Percentiles rank a stretch among this genome's conserved stretches.
phyloP scores from a whole-genome alignment of 306 rosid species.

The Ammopiptanthus mongolicus region DNA sequence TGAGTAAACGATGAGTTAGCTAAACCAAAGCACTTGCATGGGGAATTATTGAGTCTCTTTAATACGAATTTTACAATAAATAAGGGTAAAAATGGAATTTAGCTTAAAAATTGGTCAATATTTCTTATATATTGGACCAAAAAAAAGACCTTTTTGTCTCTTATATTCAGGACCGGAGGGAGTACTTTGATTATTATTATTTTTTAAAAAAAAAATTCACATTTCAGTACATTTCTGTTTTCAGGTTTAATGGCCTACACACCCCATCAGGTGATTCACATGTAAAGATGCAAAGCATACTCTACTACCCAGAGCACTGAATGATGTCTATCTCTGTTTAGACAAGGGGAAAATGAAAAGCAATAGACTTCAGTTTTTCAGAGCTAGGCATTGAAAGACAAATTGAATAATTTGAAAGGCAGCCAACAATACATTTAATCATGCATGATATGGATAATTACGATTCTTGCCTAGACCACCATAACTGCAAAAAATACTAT shows the following conservation, averaged over 20 bases:
- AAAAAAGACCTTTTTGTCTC: too few species aligned
- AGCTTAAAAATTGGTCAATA: too few species aligned
- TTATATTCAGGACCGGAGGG: too few species aligned
- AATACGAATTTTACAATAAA: too few species aligned
- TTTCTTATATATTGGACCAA: too few species aligned
- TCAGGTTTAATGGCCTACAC: background rate
- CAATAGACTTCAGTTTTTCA: background rate
- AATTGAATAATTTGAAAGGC: background rate
- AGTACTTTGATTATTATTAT: background rate
- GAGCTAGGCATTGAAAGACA: background rate
- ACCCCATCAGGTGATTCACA: background rate
- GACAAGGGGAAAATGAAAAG: background rate
- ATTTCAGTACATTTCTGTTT: background rate
- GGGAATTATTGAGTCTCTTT: too few species aligned
- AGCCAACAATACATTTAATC: background rate
- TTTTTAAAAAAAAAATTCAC: background rate
- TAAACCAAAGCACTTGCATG: too few species aligned
- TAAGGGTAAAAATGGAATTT: too few species aligned
- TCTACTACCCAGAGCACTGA: background rate
- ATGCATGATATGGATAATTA: background rate
- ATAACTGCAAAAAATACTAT: constrained; percentile 1
- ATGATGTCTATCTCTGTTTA: background rate
- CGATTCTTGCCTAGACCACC: background rate
- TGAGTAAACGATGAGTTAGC: too few species aligned
- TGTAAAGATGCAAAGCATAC: background rate